A percentile compares a stretch with the other conserved stretches of the same genome.
Conservation (phyloP, 2,329 filamentous ascomycete genomes). For the Fusarium sp. region DNA sequence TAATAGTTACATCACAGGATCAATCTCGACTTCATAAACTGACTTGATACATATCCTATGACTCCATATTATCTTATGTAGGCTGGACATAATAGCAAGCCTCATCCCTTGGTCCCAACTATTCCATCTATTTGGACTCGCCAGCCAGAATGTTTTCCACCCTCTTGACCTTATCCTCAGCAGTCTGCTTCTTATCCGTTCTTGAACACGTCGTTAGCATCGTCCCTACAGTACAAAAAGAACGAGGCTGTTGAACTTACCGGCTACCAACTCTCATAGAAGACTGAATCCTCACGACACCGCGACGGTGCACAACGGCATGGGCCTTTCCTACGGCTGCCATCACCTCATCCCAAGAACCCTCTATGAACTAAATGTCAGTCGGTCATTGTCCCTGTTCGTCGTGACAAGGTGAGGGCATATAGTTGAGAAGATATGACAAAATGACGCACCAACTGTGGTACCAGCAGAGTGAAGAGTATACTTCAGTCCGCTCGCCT, state of each 20-base stretch:
- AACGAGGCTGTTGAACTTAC: conserved; percentile 56
- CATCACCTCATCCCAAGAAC: conserved; percentile 90
- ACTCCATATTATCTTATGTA: too few relatives aligned
- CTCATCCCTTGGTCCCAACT: too few relatives aligned
- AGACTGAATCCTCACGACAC: conserved; percentile 85
- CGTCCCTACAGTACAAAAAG: background rate
- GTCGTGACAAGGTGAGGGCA: background rate
- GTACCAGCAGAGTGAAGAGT: conserved; percentile 95
- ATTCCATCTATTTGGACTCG: conserved; percentile 18
- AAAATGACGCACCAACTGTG: conserved; percentile 77
- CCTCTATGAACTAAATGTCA: conserved; percentile 69
- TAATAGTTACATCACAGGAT: background rate
- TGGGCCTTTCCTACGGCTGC: conserved; percentile 87
- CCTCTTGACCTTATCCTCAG: conserved; percentile 80
- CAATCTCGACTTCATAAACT: background rate
- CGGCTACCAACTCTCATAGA: conserved; percentile 88
- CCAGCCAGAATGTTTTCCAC: conserved; percentile 63
- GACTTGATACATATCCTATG: background rate
- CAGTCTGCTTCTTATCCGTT: conserved; percentile 86
- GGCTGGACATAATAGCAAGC: too few relatives aligned
- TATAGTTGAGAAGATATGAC: background rate
- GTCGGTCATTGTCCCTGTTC: background rate
- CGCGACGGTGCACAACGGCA: conserved; percentile 77
- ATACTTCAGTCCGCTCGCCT: conserved; percentile 82
- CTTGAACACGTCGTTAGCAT: conserved; percentile 53